Base-by-base conservation (phyloP, 257 asterid species). In the Plantago elongata region DNA sequence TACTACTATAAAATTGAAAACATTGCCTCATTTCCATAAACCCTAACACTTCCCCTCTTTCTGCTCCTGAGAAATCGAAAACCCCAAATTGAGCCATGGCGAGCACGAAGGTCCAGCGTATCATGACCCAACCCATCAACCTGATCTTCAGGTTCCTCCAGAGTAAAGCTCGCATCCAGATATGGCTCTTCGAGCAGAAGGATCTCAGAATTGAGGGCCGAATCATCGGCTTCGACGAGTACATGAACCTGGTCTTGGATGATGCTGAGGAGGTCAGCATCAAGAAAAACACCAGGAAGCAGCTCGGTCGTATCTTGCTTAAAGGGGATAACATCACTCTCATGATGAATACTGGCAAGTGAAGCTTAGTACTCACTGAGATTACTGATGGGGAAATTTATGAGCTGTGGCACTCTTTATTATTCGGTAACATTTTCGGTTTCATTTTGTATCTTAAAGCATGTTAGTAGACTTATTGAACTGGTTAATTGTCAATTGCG, bases 141-240 rank as follows among this genome's bases (percentile, higher is more conserved):
- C 85, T 77, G 67, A 83, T 83, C 37, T 83, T 83, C 84, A 83
- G 86, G 72, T 83, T 83, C 72, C 89, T 83, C 64, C 86, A 83
- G 42, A 83, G 86, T 57, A 77, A 84, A 69, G 81, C 84, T 12
- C 79, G 81, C 9, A 77, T 77, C 49, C 80, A 81, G 73, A 81
- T 82, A 15, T 82, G 89, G 89, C 82, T 79, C 7, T 79, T 79
- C 11, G 89, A 83, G 80, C 89, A 83, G 75, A 83, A 83, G 78
- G 89, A 83, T 75, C 56, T 75, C 69, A 75, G 86, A 72, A 79
- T 83, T 66, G 89, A 83, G 60, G 82, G 89, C 45, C 89, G 83
- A 60, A 83, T 83, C 51, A 83, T 83, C 66, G 85, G 88, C 0
- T 84, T 84, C 56, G 84, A 81, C 34, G 88, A 81, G 68, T 79